Evolutionary conservation across 2,329 filamentous ascomycete species (phyloP).

Genomic region (Fusarium sp.): DNA sequence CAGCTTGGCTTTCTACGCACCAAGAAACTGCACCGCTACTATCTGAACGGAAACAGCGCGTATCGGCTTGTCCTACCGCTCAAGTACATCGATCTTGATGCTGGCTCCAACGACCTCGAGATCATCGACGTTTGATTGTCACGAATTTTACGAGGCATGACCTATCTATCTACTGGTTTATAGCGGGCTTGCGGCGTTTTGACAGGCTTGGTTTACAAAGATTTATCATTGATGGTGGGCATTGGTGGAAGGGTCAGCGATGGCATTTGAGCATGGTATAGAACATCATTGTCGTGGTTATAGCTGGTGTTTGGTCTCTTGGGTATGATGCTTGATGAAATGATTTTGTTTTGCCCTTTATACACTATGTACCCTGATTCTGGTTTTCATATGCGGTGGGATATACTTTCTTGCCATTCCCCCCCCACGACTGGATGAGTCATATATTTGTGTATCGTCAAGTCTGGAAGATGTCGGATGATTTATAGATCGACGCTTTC

Average conservation of each 20-base stretch:
- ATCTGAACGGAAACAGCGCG: conserved; percentile 94
- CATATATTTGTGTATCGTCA: conserved; percentile 16
- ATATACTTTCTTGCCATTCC: conserved; percentile 3
- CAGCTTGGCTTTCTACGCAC: conserved; percentile 89
- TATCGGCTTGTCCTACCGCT: conserved; percentile 87
- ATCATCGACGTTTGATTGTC: conserved; percentile 38
- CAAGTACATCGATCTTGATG: conserved; percentile 61
- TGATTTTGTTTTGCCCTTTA: conserved; percentile 16
- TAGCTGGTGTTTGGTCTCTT: conserved; percentile 25
- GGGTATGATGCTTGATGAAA: conserved; percentile 19
- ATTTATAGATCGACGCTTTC: conserved; percentile 65
- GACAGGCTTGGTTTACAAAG: conserved; percentile 1
- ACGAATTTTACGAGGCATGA: not conserved
- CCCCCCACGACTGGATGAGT: conserved; percentile 8
- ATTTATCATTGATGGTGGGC: not conserved
- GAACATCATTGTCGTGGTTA: conserved; percentile 9
- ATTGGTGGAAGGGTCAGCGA: conserved; percentile 3
- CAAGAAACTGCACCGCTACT: conserved; percentile 94
- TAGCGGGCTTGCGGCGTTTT: conserved; percentile 1
- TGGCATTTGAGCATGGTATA: conserved; percentile 15
- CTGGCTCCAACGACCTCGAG: conserved; percentile 49
- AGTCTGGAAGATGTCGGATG: conserved; percentile 51
- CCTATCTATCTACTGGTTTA: not conserved
- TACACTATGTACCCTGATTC: conserved; percentile 7
- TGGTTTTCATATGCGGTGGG: not conserved